A percentile compares a stretch with the other conserved stretches of the same genome.
Conservation (phyloP, 805 yeast species). For the Myxozyma nipponensis region DNA sequence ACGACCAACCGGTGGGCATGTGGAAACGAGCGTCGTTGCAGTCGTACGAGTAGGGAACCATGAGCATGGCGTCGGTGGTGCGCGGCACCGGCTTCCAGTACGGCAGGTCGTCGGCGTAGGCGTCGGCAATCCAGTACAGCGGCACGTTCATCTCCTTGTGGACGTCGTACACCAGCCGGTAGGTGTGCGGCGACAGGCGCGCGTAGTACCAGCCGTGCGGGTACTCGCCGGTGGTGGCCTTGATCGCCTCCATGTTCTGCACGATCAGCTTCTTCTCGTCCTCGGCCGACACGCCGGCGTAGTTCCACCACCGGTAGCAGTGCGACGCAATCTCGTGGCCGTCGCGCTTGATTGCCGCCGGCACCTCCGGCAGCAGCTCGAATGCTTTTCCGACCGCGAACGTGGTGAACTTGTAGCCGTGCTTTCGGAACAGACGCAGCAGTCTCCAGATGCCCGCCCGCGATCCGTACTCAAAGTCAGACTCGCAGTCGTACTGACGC, state of each 20-base stretch:
- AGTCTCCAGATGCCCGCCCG: slow-evolving; percentile 39
- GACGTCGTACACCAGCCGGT: slow-evolving; percentile 38
- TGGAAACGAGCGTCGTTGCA: slow-evolving; percentile 36
- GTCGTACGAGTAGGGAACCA: slow-evolving; percentile 37
- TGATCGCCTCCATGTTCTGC: slow-evolving; percentile 34
- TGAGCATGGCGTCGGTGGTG: slow-evolving; percentile 31
- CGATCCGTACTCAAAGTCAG: slow-evolving; percentile 39
- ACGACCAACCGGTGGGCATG: slow-evolving; percentile 33
- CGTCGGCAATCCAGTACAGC: slow-evolving; percentile 38
- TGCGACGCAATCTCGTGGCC: slow-evolving; percentile 43
- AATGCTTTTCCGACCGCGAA: slow-evolving; percentile 43
- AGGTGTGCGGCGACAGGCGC: slow-evolving; percentile 36
- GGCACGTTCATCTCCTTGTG: slow-evolving; percentile 37
- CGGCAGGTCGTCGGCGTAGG: slow-evolving; percentile 41
- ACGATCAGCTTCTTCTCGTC: slow-evolving; percentile 38
- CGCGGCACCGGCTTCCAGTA: slow-evolving; percentile 39
- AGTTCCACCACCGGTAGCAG: slow-evolving; percentile 41
- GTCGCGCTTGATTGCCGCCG: slow-evolving; percentile 38
- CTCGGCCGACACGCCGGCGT: slow-evolving; percentile 34
- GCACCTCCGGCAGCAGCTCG: slow-evolving; percentile 37
- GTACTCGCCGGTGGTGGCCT: slow-evolving; percentile 37
- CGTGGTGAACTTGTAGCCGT: slow-evolving; percentile 36
- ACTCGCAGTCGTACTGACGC: slow-evolving; percentile 36
- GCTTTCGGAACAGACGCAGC: slow-evolving; percentile 38
- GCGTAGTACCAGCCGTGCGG: slow-evolving; percentile 43